These are phyloP conservation scores for Plantago ovata DNA, from an alignment of 257 asterid species.

Conservation along the genomic window DNA sequence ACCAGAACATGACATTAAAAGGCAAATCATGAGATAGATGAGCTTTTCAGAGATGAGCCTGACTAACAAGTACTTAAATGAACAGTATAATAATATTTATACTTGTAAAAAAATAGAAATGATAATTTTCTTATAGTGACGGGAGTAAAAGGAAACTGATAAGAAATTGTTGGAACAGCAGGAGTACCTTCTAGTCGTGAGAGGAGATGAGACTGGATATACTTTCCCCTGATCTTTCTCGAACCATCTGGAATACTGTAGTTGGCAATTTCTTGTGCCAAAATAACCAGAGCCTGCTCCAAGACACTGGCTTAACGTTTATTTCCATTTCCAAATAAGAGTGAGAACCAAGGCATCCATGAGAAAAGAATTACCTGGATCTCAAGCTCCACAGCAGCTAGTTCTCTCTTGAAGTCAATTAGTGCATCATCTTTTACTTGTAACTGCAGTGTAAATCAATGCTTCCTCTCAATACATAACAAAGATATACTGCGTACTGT, in stretches of 20 bases:
- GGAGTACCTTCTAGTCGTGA: constrained; percentile 59
- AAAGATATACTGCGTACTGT: background rate
- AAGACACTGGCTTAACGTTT: constrained; percentile 5
- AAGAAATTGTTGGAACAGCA: too few relatives aligned
- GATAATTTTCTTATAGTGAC: too few relatives aligned
- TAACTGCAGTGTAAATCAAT: constrained; percentile 45
- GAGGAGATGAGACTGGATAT: constrained; percentile 76
- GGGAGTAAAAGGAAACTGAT: too few relatives aligned
- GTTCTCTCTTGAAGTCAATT: constrained; percentile 57
- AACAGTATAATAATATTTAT: too few relatives aligned
- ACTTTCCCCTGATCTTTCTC: constrained; percentile 79
- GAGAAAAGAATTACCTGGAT: constrained; percentile 47
- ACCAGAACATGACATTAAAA: constrained; percentile 13
- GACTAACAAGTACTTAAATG: background rate
- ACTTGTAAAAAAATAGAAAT: too few relatives aligned
- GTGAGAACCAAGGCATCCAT: constrained; percentile 8
- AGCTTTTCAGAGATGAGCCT: background rate
- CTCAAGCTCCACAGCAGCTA: constrained; percentile 56
- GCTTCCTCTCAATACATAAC: constrained; percentile 11
- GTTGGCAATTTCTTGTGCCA: constrained; percentile 72
- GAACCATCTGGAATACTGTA: constrained; percentile 67
- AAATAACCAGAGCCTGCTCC: constrained; percentile 58
- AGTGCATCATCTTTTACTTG: constrained; percentile 61
- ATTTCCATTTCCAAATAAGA: constrained; percentile 6
- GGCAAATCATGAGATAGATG: background rate